Evolutionary conservation across 768 basidiomycete species (phyloP), one percentile per base, ranked within the genome.

Genomic region (Suillus americanus): DNA sequence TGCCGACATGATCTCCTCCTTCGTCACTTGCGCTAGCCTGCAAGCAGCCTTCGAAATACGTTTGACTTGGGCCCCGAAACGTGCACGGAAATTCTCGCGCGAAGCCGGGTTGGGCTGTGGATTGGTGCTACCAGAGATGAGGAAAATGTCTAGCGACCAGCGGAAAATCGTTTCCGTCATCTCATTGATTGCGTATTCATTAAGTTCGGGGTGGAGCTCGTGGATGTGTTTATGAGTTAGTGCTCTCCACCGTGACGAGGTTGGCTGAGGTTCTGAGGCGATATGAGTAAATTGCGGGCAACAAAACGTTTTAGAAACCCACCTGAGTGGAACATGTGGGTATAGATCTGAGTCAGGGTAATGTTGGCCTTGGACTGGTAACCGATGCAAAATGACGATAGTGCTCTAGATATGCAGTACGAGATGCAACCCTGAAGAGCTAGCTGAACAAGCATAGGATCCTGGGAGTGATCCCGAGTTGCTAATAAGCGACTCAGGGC

Each of bases 1-100:
- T 2, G 90, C 89, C 3, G 88, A 89, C 79, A 93, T 84, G 70
- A 91, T 90, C 65, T 91, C 90, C 69, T 93, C 90, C 57, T 85
- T 79, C 41, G 85, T 83, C 46, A 90, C 85, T 57, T 80, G 83
- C 13, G 89, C 88, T 37, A 93, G 78, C 64, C 82, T 82, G 71
- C 84, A 84, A 25, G 87, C 88, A 0, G 88, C 81, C 61, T 82
- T 84, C 13, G 89, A 85, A 50, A 93, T 87, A 20, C 89, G 83
- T 25, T 82, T 83, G 10, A 92, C 83, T 70, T 89, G 89, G 38
- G 86, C 77, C 30, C 81, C 81, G 65, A 87, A 89, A 30, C 82
- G 81, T 6, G 76, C 70, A 57, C 83, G 82, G 28, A 86, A 78
- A 1, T 70, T 70, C 37, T 81, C 80, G 33, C 72, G 72, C 38